Evolutionary conservation across 2,329 filamentous ascomycete species (phyloP), one percentile per base, ranked within the genome.

Genomic region (Dactylonectria estremocensis): DNA sequence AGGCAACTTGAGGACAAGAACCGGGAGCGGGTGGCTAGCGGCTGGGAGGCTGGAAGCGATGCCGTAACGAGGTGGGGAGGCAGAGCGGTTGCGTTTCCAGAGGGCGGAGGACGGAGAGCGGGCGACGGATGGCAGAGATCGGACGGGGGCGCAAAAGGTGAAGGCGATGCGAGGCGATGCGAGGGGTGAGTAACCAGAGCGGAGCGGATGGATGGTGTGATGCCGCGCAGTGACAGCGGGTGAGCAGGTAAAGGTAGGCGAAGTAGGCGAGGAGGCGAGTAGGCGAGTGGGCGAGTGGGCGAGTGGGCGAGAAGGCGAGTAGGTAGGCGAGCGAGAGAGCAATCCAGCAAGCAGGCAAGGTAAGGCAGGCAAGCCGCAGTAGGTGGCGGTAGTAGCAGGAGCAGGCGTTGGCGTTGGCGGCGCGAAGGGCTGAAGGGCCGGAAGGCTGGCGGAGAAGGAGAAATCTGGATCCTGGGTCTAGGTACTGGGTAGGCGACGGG

Each of bases 41-140:
- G 73, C 73, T 76, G 72, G 71, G 68, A 72, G 73, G 73, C 73
- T 76, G 72, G 74, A 72, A 72, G 71, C 61, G 74, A 72, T 76
- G 72, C 74, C 72, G 74, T 72, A 76, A 74, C 70, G 56, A 73
- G 74, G 73, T 75, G 74, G 73, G 74, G 74, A 75, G 67, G 71
- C 66, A 64, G 52, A 63, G 65, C 71, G 71, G 66, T 72, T 74
- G 63, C 63, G 64, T 58, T 22, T 72, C 62, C 65, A 70, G 71
- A 60, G 65, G 69, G 72, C 65, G 69, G 70, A 61, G 61, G 46
- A 69, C 31, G 46, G 35, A 46, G 46, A 45, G 37, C 37, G 11
- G 35, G 37, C 37, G 37, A 40, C 37, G 16, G 37, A 13, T 4
- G 37, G 37, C 37, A 40, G 37, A 28, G 24, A 28, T 28, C 37